Evolutionary conservation across 2,329 filamentous ascomycete species (phyloP), one percentile per base, ranked within the genome.

Genomic region (Pseudopithomyces chartarum): DNA sequence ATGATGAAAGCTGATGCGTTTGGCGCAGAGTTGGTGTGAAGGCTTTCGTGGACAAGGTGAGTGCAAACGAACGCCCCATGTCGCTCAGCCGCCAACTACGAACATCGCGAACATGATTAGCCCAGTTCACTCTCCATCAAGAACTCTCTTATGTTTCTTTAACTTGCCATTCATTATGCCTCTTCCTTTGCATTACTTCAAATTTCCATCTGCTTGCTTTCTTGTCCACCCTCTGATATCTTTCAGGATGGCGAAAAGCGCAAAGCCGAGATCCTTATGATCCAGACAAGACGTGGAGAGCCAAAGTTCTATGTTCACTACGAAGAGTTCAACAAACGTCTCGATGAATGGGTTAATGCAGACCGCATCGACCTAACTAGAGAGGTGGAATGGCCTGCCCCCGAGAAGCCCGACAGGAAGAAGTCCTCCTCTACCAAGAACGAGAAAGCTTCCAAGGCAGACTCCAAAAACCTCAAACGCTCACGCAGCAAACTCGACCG

Each of bases 251-350:
- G 92, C 58, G 88, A 93, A 70, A 85, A 90, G 59, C 89, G 95
- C 67, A 92, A 95, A 79, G 95, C 95, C 67, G 95, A 99, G 76
- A 97, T 99, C 61, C 81, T 99, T n/a, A 95, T 92, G 57, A 96
- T 98, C 66, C 89, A 91, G 71, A 91, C 93, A 57, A 90, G 91
- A 20, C 96, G 96, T 76, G 94, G 91, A 69, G 89, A 90, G 15
- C 89, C 91, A 38, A 90, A 91, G 54, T 97, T 94, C 73, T 97
- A 97, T 77, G 96, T 96, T 69, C 96, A 98, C 76, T 98, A 97
- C 75, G 92, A 97, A 72, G 96, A 96, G 70, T 98, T 97, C 85
- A 98, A 98, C 79, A 98, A 98, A 68, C 86, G 87, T 81, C 80
- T 88, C 32, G 85, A 88, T 66, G 95, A 99, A 81, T 99, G 95